Conservation (phyloP, 2,329 filamentous ascomycete genomes). For the Beauveria sp. region DNA sequence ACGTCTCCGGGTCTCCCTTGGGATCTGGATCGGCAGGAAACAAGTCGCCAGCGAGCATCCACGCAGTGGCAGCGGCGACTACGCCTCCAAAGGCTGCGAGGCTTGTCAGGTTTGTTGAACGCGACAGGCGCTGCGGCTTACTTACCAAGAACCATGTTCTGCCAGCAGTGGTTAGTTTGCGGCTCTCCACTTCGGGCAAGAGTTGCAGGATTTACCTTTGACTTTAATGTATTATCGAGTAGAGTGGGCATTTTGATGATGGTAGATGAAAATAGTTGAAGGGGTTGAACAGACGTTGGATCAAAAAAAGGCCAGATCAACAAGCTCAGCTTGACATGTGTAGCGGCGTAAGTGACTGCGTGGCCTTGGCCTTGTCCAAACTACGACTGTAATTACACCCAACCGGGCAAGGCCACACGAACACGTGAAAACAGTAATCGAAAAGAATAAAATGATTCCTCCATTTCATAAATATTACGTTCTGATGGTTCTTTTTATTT, state of each 20-base stretch:
- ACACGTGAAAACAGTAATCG: too few relatives aligned
- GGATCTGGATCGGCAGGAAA: slow-evolving; percentile 72
- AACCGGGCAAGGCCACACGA: neutral
- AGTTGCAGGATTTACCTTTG: slow-evolving; percentile 44
- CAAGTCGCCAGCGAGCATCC: slow-evolving; percentile 78
- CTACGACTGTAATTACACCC: too few relatives aligned
- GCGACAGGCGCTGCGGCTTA: neutral
- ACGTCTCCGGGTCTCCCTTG: slow-evolving; percentile 61
- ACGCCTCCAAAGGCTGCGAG: slow-evolving; percentile 70
- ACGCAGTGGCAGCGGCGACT: slow-evolving; percentile 73
- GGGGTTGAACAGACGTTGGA: neutral
- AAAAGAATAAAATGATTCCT: too few relatives aligned
- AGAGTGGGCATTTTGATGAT: slow-evolving; percentile 55
- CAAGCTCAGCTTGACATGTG: neutral
- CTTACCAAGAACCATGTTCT: slow-evolving; percentile 66
- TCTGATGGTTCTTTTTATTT: too few relatives aligned
- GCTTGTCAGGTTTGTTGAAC: slow-evolving; percentile 16
- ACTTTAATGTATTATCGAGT: slow-evolving; percentile 61
- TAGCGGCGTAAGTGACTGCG: neutral
- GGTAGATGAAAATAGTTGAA: neutral
- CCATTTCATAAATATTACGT: too few relatives aligned
- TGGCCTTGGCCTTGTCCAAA: neutral
- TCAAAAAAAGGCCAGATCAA: neutral
- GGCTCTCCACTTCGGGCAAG: neutral
- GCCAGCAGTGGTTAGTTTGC: slow-evolving; percentile 4